phyloP scores from a whole-genome alignment of 78 protist genomes.

The Tieghemostelium lacteum region DNA sequence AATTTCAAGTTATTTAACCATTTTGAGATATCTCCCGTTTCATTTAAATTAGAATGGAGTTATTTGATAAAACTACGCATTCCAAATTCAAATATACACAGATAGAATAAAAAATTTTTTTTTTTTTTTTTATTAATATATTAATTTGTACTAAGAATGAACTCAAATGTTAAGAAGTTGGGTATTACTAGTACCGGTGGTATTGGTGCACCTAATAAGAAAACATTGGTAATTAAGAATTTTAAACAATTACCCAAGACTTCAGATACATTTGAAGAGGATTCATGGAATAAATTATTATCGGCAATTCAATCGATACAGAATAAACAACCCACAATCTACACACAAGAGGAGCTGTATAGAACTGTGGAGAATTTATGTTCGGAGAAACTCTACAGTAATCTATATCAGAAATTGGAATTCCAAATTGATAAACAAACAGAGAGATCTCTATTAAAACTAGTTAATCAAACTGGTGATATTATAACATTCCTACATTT shows the following conservation, averaged over 20 bases:
- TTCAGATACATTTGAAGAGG: conserved; percentile 52
- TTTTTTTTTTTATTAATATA: no score
- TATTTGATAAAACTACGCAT: no score
- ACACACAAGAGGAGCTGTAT: conserved; percentile 65
- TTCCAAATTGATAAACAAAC: conserved; percentile 18
- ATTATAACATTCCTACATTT: not conserved
- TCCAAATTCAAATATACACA: no score
- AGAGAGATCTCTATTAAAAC: not conserved
- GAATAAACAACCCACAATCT: conserved; percentile 6
- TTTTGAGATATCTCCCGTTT: no score
- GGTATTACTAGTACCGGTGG: no score
- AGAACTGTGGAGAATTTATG: conserved; percentile 69
- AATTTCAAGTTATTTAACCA: no score
- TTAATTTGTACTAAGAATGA: no score
- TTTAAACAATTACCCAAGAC: conserved; percentile 39
- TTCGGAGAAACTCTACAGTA: conserved; percentile 16
- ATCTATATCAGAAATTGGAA: conserved; percentile 30
- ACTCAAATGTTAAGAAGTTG: no score
- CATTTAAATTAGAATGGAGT: no score
- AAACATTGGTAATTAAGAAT: conserved; percentile 72
- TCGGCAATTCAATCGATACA: conserved; percentile 49
- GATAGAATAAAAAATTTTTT: no score
- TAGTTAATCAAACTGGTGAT: not conserved
- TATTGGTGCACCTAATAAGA: conserved; percentile 11
- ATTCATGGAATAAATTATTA: conserved; percentile 52